Percentiles rank a stretch among this genome's conserved stretches.
Evolutionary conservation across 345 rosid species (phyloP).

Genomic region (Salix udensis): DNA sequence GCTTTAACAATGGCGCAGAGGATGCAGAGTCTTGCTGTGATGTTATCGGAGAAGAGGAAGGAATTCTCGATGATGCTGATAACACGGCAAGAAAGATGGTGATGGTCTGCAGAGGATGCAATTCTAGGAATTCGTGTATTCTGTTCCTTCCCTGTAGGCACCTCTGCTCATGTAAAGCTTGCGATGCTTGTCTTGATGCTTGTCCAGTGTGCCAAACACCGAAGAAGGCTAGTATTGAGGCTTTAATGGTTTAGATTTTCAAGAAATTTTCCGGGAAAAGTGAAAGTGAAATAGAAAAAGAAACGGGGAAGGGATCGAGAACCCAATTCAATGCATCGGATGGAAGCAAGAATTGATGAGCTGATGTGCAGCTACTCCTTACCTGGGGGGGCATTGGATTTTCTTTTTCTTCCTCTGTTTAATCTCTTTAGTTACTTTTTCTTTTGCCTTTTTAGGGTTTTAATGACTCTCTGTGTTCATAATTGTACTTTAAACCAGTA

Average conservation of each 20-base stretch:
- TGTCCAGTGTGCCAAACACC: constrained; percentile 70
- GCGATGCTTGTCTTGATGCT: constrained; percentile 49
- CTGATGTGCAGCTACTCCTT: not conserved
- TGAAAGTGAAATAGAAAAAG: not conserved
- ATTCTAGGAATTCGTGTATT: constrained; percentile 46
- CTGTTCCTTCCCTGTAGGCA: constrained; percentile 94
- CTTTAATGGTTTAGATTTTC: constrained; percentile 35
- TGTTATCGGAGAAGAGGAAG: constrained; percentile 9
- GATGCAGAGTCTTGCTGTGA: constrained; percentile 59
- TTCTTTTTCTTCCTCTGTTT: not conserved
- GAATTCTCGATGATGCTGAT: not conserved
- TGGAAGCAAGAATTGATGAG: not conserved
- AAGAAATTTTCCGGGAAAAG: constrained; percentile 39
- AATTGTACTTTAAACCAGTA: constrained; percentile 13
- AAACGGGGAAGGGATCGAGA: not conserved
- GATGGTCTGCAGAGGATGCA: constrained; percentile 53
- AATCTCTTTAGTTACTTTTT: not conserved
- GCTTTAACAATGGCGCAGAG: constrained; percentile 35
- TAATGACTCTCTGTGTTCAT: not conserved
- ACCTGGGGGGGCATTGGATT: not conserved
- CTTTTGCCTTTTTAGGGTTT: constrained; percentile 9
- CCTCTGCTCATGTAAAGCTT: constrained; percentile 65
- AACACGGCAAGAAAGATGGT: not conserved
- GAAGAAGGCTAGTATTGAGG: constrained; percentile 76
- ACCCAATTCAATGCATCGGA: constrained; percentile 9